phyloP scores from a whole-genome alignment of 257 asterid genomes.

The Solanum rostratum region DNA sequence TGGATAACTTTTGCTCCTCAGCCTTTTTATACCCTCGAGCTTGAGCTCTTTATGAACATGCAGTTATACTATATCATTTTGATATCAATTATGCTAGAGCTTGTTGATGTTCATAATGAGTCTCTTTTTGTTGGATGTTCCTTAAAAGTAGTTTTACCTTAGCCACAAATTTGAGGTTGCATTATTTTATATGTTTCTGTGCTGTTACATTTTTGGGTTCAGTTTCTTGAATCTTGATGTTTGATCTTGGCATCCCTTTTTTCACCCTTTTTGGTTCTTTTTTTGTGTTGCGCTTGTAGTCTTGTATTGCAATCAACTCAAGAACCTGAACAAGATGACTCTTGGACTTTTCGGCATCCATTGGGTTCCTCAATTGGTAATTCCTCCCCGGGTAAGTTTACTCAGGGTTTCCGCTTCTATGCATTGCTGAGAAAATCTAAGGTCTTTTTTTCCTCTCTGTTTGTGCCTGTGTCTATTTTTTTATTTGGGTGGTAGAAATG shows the following conservation, averaged over 20 bases:
- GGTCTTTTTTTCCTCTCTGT: not conserved
- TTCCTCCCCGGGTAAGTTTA: slow-evolving; percentile 45
- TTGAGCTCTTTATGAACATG: not conserved
- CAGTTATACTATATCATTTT: not conserved
- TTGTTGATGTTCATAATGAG: not conserved
- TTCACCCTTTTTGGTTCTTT: too few relatives aligned
- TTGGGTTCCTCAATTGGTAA: slow-evolving; percentile 36
- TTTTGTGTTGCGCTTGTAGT: slow-evolving; percentile 10
- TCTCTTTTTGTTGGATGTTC: not conserved
- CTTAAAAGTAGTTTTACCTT: not conserved
- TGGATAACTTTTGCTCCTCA: not conserved
- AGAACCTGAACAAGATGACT: slow-evolving; percentile 52
- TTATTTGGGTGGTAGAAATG: not conserved
- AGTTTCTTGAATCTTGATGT: not conserved
- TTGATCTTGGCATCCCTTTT: not conserved
- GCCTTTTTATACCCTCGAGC: not conserved
- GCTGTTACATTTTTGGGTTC: not conserved
- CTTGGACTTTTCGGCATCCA: slow-evolving; percentile 27
- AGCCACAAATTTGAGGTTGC: not conserved
- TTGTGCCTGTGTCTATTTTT: slow-evolving; percentile 4
- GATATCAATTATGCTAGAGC: not conserved
- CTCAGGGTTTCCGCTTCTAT: not conserved
- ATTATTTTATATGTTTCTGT: not conserved
- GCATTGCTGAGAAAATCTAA: not conserved
- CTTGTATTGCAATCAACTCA: slow-evolving; percentile 31